phyloP scores from a whole-genome alignment of 1,284 basidiomycete genomes.

The Stereum hirsutum region DNA sequence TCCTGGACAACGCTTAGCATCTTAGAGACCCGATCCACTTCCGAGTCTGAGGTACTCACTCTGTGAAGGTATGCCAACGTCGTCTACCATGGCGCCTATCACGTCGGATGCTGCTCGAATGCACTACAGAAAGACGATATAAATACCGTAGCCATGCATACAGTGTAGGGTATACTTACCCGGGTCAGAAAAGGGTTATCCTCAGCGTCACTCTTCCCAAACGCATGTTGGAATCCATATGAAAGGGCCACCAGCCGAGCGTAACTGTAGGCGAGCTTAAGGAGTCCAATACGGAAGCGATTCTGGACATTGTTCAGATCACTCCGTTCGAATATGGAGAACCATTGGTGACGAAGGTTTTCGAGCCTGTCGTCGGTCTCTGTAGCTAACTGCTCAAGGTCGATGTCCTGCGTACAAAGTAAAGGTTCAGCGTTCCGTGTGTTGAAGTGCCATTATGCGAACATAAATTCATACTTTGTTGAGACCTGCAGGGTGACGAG shows the following conservation, averaged over 20 bases:
- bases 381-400: slow-evolving; percentile 54
- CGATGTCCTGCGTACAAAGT: slow-evolving; percentile 34
- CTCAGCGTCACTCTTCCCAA: slow-evolving; percentile 43
- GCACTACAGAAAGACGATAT: no score
- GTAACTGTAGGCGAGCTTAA: slow-evolving; percentile 61
- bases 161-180: slow-evolving; percentile 34
- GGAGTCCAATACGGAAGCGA: slow-evolving; percentile 51
- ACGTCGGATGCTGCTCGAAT: slow-evolving; percentile 54
- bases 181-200: slow-evolving; percentile 60
- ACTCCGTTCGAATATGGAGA: slow-evolving; percentile 32
- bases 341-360: slow-evolving; percentile 46
- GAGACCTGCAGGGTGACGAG: slow-evolving; percentile 61
- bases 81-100: slow-evolving; percentile 52
- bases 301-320: slow-evolving; percentile 43
- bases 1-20: slow-evolving; percentile 23
- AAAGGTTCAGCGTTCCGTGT: not conserved
- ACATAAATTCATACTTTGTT: slow-evolving; percentile 41
- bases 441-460: not conserved
- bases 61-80: slow-evolving; percentile 44
- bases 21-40: no score
- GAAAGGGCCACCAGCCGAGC: slow-evolving; percentile 60
- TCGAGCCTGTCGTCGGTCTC: slow-evolving; percentile 59
- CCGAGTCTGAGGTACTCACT: slow-evolving; percentile 26
- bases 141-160: no score
- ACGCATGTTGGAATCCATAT: slow-evolving; percentile 70